Evolutionary conservation across 2,329 filamentous ascomycete genomes (phyloP), one percentile per base, ranked within the genome.

Genomic region (Eurotiales sp.): DNA sequence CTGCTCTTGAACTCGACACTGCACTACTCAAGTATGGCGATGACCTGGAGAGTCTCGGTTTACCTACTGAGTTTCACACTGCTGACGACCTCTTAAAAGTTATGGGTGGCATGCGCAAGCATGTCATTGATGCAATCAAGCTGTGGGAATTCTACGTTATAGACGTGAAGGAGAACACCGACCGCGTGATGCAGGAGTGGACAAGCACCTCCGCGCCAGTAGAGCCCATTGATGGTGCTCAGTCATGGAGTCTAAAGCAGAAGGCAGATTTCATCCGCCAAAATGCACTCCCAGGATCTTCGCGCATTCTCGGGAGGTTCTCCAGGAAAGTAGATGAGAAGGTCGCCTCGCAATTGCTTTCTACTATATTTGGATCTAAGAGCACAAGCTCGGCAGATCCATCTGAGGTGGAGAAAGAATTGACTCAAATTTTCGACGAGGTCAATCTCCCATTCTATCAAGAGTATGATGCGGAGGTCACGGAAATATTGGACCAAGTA

Each of bases 121-220:
- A 90, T 49, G 90, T 93, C 30, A 82, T 99, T 63, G 81, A 82
- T 22, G 79, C 82, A 36, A 82, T 92, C 55, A 85, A 85, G 44
- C 78, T 99, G 1, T 99, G 93, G 93, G 88, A 99, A 66, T 99
- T 86, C 73, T 99, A 96, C 65, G 84, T 87, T 14, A 75, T 95
- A 52, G 83, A 97, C 62, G 84, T 93, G 3, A 83, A 92, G 52
- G 77, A 81, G 25, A 83, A 92, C 64, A 79, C 83, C 4, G 78
- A 86, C 56, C 81, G 82, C 6, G 82, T 86, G 29, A 69, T 93
- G 2, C 78, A 87, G 39, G 79, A 84, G 1, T 97, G 92, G 90
- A 75, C 77, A 23, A 46, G 46, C 25, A 59, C 29, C 53, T 58
- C 25, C 68, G 84, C 44, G 1, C 15, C 40, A 19, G 43, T 32